Evolutionary conservation across 2,329 filamentous ascomycete genomes (phyloP).

Genomic region (Penicillium glabrum): DNA sequence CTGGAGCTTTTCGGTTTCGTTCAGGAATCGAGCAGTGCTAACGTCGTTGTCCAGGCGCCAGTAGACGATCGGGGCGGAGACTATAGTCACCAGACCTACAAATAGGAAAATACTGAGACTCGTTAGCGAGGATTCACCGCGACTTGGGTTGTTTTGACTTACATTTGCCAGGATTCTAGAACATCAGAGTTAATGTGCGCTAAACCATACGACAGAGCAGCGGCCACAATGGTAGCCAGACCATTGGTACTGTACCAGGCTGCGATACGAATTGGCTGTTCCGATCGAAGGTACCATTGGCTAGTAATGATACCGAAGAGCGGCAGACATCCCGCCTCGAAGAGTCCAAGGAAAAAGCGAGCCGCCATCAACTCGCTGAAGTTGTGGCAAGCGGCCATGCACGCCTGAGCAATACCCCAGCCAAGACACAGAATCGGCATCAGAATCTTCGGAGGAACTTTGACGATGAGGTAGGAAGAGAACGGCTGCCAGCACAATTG

Average conservation of each 20-base stretch:
- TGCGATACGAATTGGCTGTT: slow-evolving; percentile 64
- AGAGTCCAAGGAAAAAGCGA: slow-evolving; percentile 55
- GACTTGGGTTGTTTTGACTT: slow-evolving; percentile 3
- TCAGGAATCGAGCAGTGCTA: slow-evolving; percentile 51
- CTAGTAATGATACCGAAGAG: slow-evolving; percentile 48
- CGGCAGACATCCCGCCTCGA: slow-evolving; percentile 53
- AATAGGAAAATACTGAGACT: slow-evolving; percentile 57
- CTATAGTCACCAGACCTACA: slow-evolving; percentile 60
- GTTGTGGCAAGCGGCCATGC: slow-evolving; percentile 49
- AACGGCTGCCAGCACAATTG: slow-evolving; percentile 63
- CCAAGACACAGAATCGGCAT: slow-evolving; percentile 53
- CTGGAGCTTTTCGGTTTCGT: slow-evolving; percentile 46
- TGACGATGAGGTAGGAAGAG: slow-evolving; percentile 60
- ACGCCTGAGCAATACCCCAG: slow-evolving; percentile 51
- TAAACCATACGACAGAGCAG: slow-evolving; percentile 57
- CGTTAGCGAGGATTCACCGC: background rate
- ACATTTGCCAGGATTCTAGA: slow-evolving; percentile 54
- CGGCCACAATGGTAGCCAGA: slow-evolving; percentile 57
- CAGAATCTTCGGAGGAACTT: slow-evolving; percentile 59
- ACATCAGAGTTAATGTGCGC: slow-evolving; percentile 51
- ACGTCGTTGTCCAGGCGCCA: slow-evolving; percentile 61
- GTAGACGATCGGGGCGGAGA: slow-evolving; percentile 59
- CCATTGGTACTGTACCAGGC: slow-evolving; percentile 68
- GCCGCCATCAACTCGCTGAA: slow-evolving; percentile 49
- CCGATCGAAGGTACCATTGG: slow-evolving; percentile 51